Conservation (phyloP, 2,329 filamentous ascomycete genomes). For the Hymenoscyphus fraxineus region DNA sequence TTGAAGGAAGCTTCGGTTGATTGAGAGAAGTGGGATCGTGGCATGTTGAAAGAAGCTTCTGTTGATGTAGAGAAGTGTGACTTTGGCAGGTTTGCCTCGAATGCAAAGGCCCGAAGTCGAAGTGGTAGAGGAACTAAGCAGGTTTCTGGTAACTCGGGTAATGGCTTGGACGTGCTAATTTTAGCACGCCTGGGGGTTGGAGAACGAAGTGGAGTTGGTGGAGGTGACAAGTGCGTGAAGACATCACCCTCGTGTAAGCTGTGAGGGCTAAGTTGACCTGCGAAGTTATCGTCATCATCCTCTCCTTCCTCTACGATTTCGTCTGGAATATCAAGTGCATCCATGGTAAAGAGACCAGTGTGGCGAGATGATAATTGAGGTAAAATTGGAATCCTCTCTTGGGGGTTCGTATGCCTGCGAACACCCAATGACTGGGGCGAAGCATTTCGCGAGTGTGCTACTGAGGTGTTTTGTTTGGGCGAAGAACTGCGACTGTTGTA, state of each 20-base stretch:
- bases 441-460: conserved; percentile 20
- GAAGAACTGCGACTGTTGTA: background rate
- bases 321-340: conserved; percentile 41
- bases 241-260: conserved; percentile 22
- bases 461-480: conserved; percentile 12
- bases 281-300: conserved; percentile 62
- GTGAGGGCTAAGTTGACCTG: conserved; percentile 35
- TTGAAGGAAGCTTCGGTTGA: background rate
- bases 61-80: conserved; percentile 34
- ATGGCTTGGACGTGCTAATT: conserved; percentile 26
- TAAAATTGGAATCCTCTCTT: conserved; percentile 47
- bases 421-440: conserved; percentile 23
- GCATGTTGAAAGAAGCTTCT: conserved; percentile 21
- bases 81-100: conserved; percentile 23
- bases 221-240: conserved; percentile 30
- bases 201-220: conserved; percentile 23
- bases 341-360: conserved; percentile 44
- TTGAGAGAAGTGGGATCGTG: background rate
- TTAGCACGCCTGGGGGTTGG: conserved; percentile 12
- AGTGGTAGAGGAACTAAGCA: conserved; percentile 19
- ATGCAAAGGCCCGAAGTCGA: conserved; percentile 19
- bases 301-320: conserved; percentile 49
- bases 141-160: conserved; percentile 29
- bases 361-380: conserved; percentile 19
- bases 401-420: conserved; percentile 11